phyloP scores from a whole-genome alignment of 2,329 filamentous ascomycete species.

The Cercospora canescens region DNA sequence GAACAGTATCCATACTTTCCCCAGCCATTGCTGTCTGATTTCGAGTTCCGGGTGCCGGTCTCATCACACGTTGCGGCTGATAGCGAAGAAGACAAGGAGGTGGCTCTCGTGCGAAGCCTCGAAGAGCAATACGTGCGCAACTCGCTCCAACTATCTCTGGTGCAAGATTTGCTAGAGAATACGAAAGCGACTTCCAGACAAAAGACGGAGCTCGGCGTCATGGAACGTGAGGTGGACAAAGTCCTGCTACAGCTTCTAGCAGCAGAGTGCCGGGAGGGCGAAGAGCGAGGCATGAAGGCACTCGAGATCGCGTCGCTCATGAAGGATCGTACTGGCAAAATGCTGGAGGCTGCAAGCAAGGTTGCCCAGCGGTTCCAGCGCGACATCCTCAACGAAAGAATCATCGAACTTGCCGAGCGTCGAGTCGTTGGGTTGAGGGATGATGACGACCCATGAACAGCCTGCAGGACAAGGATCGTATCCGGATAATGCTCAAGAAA shows the following conservation, averaged over 20 bases:
- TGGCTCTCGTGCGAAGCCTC: conserved; percentile 56
- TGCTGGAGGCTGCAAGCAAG: conserved; percentile 89
- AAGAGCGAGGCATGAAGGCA: conserved; percentile 92
- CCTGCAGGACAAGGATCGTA: neutral
- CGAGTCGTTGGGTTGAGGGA: conserved; percentile 63
- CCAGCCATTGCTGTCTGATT: conserved; percentile 84
- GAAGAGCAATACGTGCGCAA: conserved; percentile 82
- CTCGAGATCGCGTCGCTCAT: conserved; percentile 87
- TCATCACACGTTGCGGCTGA: conserved; percentile 51
- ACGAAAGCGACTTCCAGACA: conserved; percentile 66
- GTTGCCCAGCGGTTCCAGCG: conserved; percentile 83
- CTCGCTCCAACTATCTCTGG: conserved; percentile 69
- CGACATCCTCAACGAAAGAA: conserved; percentile 82
- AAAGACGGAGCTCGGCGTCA: conserved; percentile 64
- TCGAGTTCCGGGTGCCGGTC: conserved; percentile 85
- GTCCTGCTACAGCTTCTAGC: conserved; percentile 84
- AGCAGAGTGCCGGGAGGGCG: conserved; percentile 85
- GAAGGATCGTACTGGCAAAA: conserved; percentile 79
- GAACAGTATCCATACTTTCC: conserved; percentile 94
- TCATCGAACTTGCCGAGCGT: conserved; percentile 77
- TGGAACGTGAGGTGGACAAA: conserved; percentile 88
- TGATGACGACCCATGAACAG: conserved; percentile 44
- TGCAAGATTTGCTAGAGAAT: conserved; percentile 71
- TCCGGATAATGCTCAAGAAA: neutral
- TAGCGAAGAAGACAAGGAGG: conserved; percentile 43